Evolutionary conservation across 441 rosid species (phyloP).

Genomic region (Euphorbia celastroides): DNA sequence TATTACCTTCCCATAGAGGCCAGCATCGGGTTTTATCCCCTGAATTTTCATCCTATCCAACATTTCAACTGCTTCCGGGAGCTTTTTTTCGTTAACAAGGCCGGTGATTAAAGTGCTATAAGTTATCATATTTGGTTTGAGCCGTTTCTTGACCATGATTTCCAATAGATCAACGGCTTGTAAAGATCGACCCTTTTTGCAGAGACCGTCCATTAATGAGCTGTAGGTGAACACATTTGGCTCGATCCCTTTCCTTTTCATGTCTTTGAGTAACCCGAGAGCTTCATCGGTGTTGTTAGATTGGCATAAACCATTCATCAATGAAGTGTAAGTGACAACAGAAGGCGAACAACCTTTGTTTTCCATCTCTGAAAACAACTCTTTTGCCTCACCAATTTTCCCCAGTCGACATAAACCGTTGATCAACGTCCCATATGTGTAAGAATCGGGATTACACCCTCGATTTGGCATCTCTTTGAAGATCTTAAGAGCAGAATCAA

Average conservation of each 20-base stretch:
- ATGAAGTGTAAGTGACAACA: constrained; percentile 72
- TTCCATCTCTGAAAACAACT: constrained; percentile 74
- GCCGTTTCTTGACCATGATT: constrained; percentile 48
- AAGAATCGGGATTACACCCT: constrained; percentile 68
- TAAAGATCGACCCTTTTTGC: constrained; percentile 53
- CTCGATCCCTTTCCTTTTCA: constrained; percentile 56
- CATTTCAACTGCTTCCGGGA: constrained; percentile 58
- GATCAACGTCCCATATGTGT: constrained; percentile 85
- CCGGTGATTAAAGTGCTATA: constrained; percentile 65
- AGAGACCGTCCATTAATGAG: constrained; percentile 79
- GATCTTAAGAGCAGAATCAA: constrained; percentile 68
- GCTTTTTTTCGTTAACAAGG: constrained; percentile 62
- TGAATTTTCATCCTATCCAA: constrained; percentile 90
- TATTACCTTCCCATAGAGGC: constrained; percentile 70
- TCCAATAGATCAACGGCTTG: constrained; percentile 60
- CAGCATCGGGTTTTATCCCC: constrained; percentile 83
- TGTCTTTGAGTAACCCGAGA: constrained; percentile 55
- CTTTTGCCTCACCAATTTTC: constrained; percentile 57
- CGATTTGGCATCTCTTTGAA: constrained; percentile 75
- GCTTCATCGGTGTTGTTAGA: constrained; percentile 53
- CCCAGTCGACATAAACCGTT: constrained; percentile 76
- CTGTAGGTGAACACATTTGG: constrained; percentile 88
- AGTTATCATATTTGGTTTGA: constrained; percentile 62
- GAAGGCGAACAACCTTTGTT: constrained; percentile 61
- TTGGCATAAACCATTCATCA: constrained; percentile 73